Evolutionary conservation across 2,329 filamentous ascomycete species (phyloP).

Genomic region (Madurella fahalii): DNA sequence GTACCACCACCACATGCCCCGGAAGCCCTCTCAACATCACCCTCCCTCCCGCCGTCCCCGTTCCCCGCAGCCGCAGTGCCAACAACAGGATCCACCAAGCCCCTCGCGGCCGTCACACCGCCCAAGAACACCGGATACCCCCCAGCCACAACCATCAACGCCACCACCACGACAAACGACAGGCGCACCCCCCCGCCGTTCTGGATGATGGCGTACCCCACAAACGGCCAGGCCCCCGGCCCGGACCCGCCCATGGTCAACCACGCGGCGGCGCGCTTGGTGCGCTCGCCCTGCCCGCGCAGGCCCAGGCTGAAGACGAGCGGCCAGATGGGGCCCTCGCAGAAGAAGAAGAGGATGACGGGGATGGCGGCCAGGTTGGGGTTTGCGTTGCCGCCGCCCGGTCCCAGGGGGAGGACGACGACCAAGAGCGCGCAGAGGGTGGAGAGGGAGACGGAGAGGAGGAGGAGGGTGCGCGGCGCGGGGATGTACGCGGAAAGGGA

Average conservation of each 20-base stretch:
- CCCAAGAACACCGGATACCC: constrained; percentile 49
- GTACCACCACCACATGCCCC: background rate
- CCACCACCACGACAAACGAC: constrained; percentile 54
- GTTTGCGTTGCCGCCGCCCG: constrained; percentile 28
- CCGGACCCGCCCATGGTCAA: constrained; percentile 74
- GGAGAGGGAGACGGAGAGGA: constrained; percentile 57
- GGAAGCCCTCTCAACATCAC: background rate
- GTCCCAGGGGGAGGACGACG: constrained; percentile 39
- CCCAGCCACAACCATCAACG: constrained; percentile 43
- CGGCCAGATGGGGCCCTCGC: constrained; percentile 78
- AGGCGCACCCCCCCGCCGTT: constrained; percentile 38
- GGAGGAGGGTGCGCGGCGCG: constrained; percentile 66
- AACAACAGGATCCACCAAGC: constrained; percentile 30
- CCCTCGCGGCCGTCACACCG: constrained; percentile 42
- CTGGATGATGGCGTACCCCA: constrained; percentile 65
- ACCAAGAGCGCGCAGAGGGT: constrained; percentile 52
- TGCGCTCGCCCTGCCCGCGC: constrained; percentile 73
- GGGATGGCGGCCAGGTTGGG: constrained; percentile 54
- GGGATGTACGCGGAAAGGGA: constrained; percentile 44
- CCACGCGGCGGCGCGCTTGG: constrained; percentile 72
- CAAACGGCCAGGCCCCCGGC: constrained; percentile 69
- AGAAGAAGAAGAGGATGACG: constrained; percentile 69
- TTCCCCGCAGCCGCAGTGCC: background rate
- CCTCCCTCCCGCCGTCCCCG: background rate
- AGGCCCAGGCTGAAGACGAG: constrained; percentile 77